phyloP scores from a whole-genome alignment of 2,329 filamentous ascomycete genomes.

The Curvularia eragrostidis region DNA sequence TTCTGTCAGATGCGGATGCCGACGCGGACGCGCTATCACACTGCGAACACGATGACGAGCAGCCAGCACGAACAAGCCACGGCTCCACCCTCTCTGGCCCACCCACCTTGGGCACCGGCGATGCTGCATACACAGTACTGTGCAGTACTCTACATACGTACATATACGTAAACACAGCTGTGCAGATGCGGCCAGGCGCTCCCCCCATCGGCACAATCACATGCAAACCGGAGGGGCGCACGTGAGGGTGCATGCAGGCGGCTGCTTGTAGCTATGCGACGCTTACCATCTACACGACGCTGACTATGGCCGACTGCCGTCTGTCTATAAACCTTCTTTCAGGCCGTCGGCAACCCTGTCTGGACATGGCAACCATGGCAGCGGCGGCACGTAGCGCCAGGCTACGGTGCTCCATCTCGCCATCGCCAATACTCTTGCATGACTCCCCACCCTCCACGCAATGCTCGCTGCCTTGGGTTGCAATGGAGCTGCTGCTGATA shows the following conservation, averaged over 20 bases:
- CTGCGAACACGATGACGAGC: not conserved
- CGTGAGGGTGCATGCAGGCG: not conserved
- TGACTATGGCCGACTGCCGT: too few relatives aligned
- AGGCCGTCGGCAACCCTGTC: not conserved
- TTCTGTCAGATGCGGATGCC: not conserved
- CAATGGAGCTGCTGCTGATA: not conserved
- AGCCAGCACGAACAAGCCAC: not conserved
- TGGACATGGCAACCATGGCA: not conserved
- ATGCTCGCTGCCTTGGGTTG: not conserved
- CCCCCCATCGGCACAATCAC: not conserved
- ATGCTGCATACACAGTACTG: not conserved
- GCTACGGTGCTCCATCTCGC: not conserved
- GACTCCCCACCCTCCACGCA: not conserved
- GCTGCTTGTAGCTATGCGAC: not conserved
- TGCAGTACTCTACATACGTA: too few relatives aligned
- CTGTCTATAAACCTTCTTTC: not conserved
- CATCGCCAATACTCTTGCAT: not conserved
- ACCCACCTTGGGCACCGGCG: not conserved
- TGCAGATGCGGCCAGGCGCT: too few relatives aligned
- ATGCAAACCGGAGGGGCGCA: constrained; percentile 1
- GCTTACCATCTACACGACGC: not conserved
- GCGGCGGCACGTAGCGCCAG: not conserved
- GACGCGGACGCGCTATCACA: too few relatives aligned
- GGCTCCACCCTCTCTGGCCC: not conserved
- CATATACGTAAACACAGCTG: too few relatives aligned